Conservation (phyloP, 331 rosid genomes). For the Erythrophleum ivorense region DNA sequence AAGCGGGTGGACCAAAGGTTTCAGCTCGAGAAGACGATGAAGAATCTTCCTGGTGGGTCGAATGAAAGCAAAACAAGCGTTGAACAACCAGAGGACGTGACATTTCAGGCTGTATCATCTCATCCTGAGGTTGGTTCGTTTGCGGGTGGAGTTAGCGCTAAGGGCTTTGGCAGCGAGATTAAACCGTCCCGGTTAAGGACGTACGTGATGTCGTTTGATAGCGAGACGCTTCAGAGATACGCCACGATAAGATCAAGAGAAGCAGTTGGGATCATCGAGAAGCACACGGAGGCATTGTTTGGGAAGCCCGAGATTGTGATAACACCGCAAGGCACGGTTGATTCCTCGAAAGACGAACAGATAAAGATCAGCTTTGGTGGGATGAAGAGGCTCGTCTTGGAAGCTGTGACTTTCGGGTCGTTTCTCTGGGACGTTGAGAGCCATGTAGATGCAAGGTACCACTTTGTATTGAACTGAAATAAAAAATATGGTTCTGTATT, state of each 20-base stretch:
- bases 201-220: constrained; percentile 84
- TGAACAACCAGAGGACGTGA: too few relatives aligned
- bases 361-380: constrained; percentile 81
- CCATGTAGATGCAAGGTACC: constrained; percentile 87
- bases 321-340: constrained; percentile 67
- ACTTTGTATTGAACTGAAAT: constrained; percentile 72
- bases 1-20: constrained; percentile 89
- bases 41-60: constrained; percentile 56
- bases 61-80: constrained; percentile 49
- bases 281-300: constrained; percentile 83
- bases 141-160: constrained; percentile 55
- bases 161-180: constrained; percentile 54
- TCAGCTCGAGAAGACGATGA: constrained; percentile 90
- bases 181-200: constrained; percentile 74
- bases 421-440: too few relatives aligned
- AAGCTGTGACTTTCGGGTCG: constrained; percentile 91
- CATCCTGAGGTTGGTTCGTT: constrained; percentile 72
- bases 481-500: too few relatives aligned
- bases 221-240: constrained; percentile 82
- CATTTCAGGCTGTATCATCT: constrained; percentile 49
- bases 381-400: constrained; percentile 77
- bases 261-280: too few relatives aligned
- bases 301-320: constrained; percentile 79
- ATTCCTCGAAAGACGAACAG: constrained; percentile 73
- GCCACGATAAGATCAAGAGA: too few relatives aligned